Evolutionary conservation across 371 early-diverging fungal species (phyloP).

Genomic region (Rhizopus sp.): DNA sequence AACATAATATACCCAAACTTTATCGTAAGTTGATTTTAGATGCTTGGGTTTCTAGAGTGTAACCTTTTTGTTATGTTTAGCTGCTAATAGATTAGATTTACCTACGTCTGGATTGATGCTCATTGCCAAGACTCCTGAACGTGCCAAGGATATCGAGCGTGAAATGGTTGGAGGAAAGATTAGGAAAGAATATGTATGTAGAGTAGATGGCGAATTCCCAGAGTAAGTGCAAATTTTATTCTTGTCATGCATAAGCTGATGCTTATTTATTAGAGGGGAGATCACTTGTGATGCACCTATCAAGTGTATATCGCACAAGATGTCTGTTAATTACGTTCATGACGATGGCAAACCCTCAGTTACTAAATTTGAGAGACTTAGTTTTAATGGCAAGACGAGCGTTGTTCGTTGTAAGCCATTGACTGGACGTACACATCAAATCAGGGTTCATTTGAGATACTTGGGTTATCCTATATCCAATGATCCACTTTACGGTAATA

Average conservation of each 20-base stretch:
- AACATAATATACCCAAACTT: slow-evolving; percentile 63
- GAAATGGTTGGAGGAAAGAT: slow-evolving; percentile 70
- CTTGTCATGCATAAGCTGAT: not conserved
- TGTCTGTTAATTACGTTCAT: slow-evolving; percentile 85
- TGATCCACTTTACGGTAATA: slow-evolving; percentile 88
- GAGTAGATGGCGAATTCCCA: slow-evolving; percentile 92
- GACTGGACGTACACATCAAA: slow-evolving; percentile 99
- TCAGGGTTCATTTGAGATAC: slow-evolving; percentile 97
- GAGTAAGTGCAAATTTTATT: slow-evolving; percentile 37
- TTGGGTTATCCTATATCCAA: slow-evolving; percentile 97
- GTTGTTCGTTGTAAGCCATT: slow-evolving; percentile 79
- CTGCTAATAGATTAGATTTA: slow-evolving; percentile 90
- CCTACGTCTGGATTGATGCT: slow-evolving; percentile 92
- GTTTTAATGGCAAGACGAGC: slow-evolving; percentile 67
- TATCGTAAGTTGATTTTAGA: slow-evolving; percentile 62
- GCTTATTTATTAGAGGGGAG: slow-evolving; percentile 39
- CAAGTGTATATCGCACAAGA: slow-evolving; percentile 77
- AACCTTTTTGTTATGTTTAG: slow-evolving; percentile 27
- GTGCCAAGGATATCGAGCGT: slow-evolving; percentile 68
- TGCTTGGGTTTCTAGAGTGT: not conserved
- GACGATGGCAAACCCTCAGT: slow-evolving; percentile 79
- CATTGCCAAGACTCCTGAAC: slow-evolving; percentile 64
- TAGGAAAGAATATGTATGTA: slow-evolving; percentile 85
- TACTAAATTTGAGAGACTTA: slow-evolving; percentile 71
- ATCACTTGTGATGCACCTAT: slow-evolving; percentile 83